Base-by-base conservation (phyloP, 768 basidiomycete species). In the Sarcomyxa edulis region DNA sequence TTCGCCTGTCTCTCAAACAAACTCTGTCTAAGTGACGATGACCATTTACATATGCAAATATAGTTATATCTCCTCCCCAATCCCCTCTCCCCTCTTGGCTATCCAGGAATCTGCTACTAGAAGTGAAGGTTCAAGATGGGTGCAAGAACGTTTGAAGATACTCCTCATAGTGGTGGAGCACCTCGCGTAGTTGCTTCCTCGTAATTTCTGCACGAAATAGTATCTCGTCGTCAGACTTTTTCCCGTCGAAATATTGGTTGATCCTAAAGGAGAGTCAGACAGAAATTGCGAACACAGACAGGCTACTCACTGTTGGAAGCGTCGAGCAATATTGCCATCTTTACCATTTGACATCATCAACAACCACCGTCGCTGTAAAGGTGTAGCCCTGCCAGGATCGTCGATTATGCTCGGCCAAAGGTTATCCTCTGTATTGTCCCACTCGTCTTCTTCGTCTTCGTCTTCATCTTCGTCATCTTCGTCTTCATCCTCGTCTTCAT, bases 231-330 rank as follows among this genome's bases (percentile, higher is more conserved):
- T 93, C 87, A 1, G 89, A 89, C 36, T 73, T 81, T 58, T 83
- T 87, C 9, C 95, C 95, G 49, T 98, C 91, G 50, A 97, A 92
- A 55, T 91, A 96, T 50, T 89, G 87, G 43, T 89, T 85, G 36
- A 95, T 87, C 44, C 92, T 94, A n/a, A n/a, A n/a, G n/a, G n/a
- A n/a, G n/a, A n/a, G n/a, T n/a, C n/a, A 55, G 3, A 36, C 7
- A 22, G 21, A n/a, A 1, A 2, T 30, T 40, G 42, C 29, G 24
- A 4, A 15, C 5, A 31, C 26, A 37, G 2, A 41, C 19, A 35
- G 4, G 31, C 3, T 15, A 58, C 84, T 50, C 41, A 94, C 89
- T 78, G 62, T 47, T 89, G 82, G 55, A 96, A 97, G 29, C 83
- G 75, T 49, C 71, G 74, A 4, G 76, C 76, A 34, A 89, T 71